A percentile compares a stretch with the other conserved stretches of the same genome.
Evolutionary conservation across 2,329 filamentous ascomycete genomes (phyloP).

Genomic region (Fusarium domesticum): DNA sequence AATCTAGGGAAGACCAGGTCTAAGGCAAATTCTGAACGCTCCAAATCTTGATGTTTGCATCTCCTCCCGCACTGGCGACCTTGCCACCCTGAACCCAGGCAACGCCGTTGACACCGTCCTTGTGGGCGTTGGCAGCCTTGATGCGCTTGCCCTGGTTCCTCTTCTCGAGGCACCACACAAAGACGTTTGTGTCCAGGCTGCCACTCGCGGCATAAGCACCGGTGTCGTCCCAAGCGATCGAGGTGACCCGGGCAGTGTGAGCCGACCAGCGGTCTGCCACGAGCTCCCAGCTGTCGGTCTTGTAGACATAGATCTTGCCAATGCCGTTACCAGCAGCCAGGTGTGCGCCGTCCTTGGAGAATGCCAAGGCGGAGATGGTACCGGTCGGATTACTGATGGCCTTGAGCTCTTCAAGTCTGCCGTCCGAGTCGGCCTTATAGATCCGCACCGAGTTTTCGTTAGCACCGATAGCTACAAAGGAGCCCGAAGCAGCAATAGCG

Average conservation of each 20-base stretch:
- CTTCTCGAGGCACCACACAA: constrained; percentile 82
- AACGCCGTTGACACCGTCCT: constrained; percentile 90
- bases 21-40: constrained; percentile 38
- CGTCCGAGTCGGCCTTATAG: constrained; percentile 57
- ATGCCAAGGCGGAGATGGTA: constrained; percentile 74
- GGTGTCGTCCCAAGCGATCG: constrained; percentile 71
- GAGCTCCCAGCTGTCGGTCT: constrained; percentile 59
- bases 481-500: constrained; percentile 66
- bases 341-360: constrained; percentile 72
- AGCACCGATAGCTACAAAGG: constrained; percentile 70
- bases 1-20: constrained; percentile 7
- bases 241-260: constrained; percentile 56
- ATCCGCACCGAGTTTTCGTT: constrained; percentile 73
- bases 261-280: constrained; percentile 72
- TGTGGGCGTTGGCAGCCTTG: constrained; percentile 85
- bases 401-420: constrained; percentile 52
- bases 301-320: constrained; percentile 84
- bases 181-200: constrained; percentile 85
- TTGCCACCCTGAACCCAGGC: constrained; percentile 70
- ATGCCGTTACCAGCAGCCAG: constrained; percentile 79
- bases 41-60: constrained; percentile 93
- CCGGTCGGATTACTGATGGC: constrained; percentile 67
- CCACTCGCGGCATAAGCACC: constrained; percentile 81
- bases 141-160: constrained; percentile 77
- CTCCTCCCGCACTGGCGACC: constrained; percentile 77